A percentile compares a stretch with the other conserved stretches of the same genome.
These are phyloP conservation scores for Coemansia sp. DNA, from an alignment of 192 early-diverging fungal genomes.

Conservation along the genomic window DNA sequence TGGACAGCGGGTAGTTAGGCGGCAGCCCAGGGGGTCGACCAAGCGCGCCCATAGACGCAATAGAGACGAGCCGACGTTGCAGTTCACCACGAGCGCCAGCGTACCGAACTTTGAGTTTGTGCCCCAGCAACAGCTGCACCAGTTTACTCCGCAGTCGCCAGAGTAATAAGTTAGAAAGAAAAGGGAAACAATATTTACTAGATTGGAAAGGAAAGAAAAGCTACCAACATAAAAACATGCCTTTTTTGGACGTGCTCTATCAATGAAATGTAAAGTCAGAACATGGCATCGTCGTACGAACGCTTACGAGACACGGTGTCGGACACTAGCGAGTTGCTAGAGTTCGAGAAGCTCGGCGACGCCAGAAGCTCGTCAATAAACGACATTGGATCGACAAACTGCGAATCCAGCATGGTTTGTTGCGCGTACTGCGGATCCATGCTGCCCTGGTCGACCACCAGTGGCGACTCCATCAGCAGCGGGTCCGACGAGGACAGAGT, in stretches of 20 bases:
- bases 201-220: too few relatives aligned
- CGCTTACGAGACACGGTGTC: slow-evolving; percentile 27
- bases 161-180: too few relatives aligned
- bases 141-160: background rate
- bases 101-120: background rate
- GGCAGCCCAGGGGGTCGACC: slow-evolving; percentile 13
- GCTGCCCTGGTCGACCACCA: slow-evolving; percentile 29
- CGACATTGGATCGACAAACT: slow-evolving; percentile 39
- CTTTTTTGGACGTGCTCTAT: too few relatives aligned
- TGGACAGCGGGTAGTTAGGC: slow-evolving; percentile 12
- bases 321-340: background rate
- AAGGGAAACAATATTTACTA: too few relatives aligned
- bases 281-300: slow-evolving; percentile 37
- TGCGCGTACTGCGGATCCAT: slow-evolving; percentile 25
- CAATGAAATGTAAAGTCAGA: slow-evolving; percentile 5
- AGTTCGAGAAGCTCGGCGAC: slow-evolving; percentile 30
- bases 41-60: background rate
- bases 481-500: slow-evolving; percentile 18
- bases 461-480: slow-evolving; percentile 28
- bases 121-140: background rate
- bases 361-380: slow-evolving; percentile 47
- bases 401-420: slow-evolving; percentile 12
- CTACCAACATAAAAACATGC: too few relatives aligned
- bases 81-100: background rate
- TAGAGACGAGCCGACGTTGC: background rate